Conservation (phyloP, 1,284 basidiomycete species). For the Pascua guehoae region DNA sequence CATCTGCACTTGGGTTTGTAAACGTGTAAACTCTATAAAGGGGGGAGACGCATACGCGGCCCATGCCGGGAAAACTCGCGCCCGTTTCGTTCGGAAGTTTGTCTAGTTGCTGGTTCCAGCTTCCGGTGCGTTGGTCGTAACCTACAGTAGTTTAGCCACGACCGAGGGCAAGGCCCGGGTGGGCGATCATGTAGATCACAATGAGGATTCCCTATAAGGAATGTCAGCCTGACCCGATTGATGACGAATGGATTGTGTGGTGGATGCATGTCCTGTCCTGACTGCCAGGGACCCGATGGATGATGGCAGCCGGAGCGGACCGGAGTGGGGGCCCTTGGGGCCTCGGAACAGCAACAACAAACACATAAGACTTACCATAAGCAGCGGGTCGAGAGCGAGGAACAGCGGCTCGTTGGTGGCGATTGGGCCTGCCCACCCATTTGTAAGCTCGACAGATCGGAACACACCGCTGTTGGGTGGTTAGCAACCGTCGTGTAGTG, state of each 20-base stretch:
- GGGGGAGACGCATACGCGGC: no score
- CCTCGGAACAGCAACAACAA: background rate
- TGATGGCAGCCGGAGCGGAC: no score
- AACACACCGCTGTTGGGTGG: constrained; percentile 33
- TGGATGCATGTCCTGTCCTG: no score
- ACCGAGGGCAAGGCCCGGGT: constrained; percentile 18
- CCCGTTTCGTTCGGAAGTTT: no score
- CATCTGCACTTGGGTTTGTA: no score
- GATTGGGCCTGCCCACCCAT: constrained; percentile 42
- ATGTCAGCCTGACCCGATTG: background rate
- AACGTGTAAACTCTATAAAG: no score
- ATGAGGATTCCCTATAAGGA: constrained; percentile 12
- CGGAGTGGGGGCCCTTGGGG: no score
- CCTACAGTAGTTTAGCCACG: background rate
- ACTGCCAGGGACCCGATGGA: no score
- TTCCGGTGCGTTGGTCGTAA: no score
- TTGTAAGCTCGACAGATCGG: constrained; percentile 42
- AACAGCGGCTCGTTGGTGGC: constrained; percentile 41
- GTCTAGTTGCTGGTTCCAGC: no score
- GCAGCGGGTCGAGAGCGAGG: constrained; percentile 27
- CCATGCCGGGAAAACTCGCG: no score
- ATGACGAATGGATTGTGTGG: no score
- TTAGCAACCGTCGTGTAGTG: background rate
- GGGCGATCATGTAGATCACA: constrained; percentile 13
- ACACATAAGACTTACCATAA: constrained; percentile 27